Evolutionary conservation across 805 yeast genomes (phyloP).

Genomic region (Candida rishiriensis): DNA sequence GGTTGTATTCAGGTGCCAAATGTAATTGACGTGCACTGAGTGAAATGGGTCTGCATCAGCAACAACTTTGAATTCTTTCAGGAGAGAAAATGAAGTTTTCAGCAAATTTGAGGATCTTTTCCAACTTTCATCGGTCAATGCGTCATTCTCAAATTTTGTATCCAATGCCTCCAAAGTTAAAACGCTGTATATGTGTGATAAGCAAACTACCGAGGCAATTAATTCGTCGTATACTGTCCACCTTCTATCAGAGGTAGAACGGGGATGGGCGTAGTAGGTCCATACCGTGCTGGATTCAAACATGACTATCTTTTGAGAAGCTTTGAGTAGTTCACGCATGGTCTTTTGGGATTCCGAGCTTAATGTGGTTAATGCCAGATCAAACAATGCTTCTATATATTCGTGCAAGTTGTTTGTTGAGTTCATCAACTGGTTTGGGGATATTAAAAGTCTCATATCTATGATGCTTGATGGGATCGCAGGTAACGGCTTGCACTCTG

Average conservation of each 20-base stretch:
- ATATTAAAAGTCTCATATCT: constrained; percentile 15
- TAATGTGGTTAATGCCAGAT: constrained; percentile 1
- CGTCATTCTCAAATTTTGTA: constrained; percentile 4
- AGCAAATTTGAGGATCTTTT: constrained; percentile 19
- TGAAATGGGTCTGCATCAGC: constrained; percentile 4
- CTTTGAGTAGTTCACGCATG: no score
- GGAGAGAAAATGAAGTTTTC: constrained; percentile 16
- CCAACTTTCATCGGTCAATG: constrained; percentile 18
- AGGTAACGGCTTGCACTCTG: background rate
- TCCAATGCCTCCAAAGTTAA: constrained; percentile 14
- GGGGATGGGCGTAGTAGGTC: constrained; percentile 7
- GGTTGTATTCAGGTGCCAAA: constrained; percentile 14
- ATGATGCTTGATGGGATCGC: constrained; percentile 9
- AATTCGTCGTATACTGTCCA: constrained; percentile 27
- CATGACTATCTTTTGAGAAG: no score
- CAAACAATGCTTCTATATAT: constrained; percentile 21
- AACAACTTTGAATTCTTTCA: constrained; percentile 11
- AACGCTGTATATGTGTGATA: constrained; percentile 13
- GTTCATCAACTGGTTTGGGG: constrained; percentile 17
- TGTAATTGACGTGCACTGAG: constrained; percentile 5
- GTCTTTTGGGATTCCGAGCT: constrained; percentile 5
- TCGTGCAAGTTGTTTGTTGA: constrained; percentile 21
- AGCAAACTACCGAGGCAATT: constrained; percentile 13
- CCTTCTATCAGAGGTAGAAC: background rate
- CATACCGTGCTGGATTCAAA: constrained; percentile 5